These are phyloP conservation scores for Adenanthera pavonina DNA, from an alignment of 306 rosid genomes.

Conservation along the genomic window DNA sequence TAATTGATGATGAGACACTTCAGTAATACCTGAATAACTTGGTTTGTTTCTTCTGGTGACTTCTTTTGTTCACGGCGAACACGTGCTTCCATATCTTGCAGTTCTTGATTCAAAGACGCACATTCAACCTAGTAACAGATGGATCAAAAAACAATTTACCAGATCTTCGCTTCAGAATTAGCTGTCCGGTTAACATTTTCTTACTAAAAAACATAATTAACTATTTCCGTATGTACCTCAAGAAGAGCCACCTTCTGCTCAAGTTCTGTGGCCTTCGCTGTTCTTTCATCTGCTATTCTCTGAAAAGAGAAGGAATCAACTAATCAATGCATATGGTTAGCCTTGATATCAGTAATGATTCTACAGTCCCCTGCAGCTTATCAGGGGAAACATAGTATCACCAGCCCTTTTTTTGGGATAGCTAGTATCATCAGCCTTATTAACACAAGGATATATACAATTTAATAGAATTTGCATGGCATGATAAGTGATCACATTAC, in stretches of 20 bases:
- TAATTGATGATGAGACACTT: not conserved
- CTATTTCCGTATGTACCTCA: conserved; percentile 63
- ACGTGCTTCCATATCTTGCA: conserved; percentile 93
- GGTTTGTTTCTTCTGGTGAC: conserved; percentile 90
- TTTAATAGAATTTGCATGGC: conserved; percentile 15
- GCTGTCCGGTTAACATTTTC: conserved; percentile 5
- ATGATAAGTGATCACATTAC: conserved; percentile 57
- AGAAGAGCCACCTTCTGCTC: conserved; percentile 97
- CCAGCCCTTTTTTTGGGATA: not conserved
- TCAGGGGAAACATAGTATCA: not conserved
- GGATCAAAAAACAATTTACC: conserved; percentile 26
- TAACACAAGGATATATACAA: conserved; percentile 4
- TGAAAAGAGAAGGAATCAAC: conserved; percentile 45
- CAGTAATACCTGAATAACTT: conserved; percentile 78
- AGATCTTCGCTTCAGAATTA: conserved; percentile 25
- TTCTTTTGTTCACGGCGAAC: conserved; percentile 90
- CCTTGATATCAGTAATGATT: conserved; percentile 16
- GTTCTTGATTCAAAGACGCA: conserved; percentile 90
- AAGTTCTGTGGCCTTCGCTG: conserved; percentile 87
- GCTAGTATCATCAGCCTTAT: conserved; percentile 3
- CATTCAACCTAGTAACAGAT: conserved; percentile 80
- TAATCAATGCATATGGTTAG: conserved; percentile 36
- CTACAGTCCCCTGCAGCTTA: conserved; percentile 6
- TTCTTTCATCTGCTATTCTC: conserved; percentile 94
- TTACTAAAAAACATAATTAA: not conserved